phyloP scores from a whole-genome alignment of 1,139 yeast genomes.

The Magnusiomyces magnusii region DNA sequence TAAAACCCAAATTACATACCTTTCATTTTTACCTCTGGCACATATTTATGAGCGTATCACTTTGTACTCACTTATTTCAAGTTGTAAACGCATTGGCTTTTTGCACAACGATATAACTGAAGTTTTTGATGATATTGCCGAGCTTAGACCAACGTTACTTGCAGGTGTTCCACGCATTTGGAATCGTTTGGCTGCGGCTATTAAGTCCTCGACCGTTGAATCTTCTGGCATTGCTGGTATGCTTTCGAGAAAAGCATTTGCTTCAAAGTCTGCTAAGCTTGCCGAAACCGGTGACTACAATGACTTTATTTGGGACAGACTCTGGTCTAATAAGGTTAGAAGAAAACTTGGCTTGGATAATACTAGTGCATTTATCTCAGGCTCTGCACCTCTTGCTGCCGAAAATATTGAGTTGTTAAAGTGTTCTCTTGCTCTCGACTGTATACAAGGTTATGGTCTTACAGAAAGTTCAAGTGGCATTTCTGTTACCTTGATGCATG shows the following conservation, averaged over 20 bases:
- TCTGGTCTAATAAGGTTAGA: constrained; percentile 47
- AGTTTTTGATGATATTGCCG: constrained; percentile 49
- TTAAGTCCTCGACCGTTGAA: constrained; percentile 35
- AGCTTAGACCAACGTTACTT: constrained; percentile 46
- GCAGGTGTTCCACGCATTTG: constrained; percentile 60
- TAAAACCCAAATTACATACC: constrained; percentile 24
- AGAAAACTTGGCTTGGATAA: constrained; percentile 52
- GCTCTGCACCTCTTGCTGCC: constrained; percentile 69
- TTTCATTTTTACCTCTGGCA: constrained; percentile 56
- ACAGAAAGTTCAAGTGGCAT: constrained; percentile 71
- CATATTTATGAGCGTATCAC: constrained; percentile 54
- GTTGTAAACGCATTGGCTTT: constrained; percentile 40
- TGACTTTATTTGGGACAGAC: constrained; percentile 41
- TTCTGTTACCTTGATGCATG: constrained; percentile 41
- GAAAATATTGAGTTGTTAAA: constrained; percentile 54
- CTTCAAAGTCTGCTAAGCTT: constrained; percentile 35
- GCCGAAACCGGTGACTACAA: constrained; percentile 34
- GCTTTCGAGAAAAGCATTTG: constrained; percentile 35
- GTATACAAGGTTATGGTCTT: constrained; percentile 69
- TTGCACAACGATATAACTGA: constrained; percentile 40
- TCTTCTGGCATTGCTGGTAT: constrained; percentile 17
- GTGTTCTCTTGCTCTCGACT: constrained; percentile 50
- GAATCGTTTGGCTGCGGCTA: constrained; percentile 52
- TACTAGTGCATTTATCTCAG: constrained; percentile 42
- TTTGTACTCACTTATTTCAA: constrained; percentile 20